phyloP scores from a whole-genome alignment of 306 rosid species.

The Carpinus viminea region DNA sequence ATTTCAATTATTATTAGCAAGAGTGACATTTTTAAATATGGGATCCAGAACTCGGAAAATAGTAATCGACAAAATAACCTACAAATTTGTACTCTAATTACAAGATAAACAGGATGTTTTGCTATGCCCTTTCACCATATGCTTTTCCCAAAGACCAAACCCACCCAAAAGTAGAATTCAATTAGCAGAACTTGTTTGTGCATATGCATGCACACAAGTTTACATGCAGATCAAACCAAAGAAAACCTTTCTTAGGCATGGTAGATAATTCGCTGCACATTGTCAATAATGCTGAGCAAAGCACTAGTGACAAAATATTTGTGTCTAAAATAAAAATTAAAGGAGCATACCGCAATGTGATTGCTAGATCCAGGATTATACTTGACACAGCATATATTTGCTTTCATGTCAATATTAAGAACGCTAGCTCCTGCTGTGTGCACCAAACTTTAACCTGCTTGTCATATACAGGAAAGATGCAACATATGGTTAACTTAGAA shows the following conservation, averaged over 20 bases:
- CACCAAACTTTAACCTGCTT: constrained; percentile 96
- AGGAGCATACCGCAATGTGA: constrained; percentile 75
- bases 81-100: background rate
- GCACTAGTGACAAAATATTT: constrained; percentile 14
- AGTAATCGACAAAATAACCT: background rate
- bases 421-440: constrained; percentile 89
- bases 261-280: constrained; percentile 6
- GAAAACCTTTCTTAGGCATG: background rate
- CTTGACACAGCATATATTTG: constrained; percentile 96
- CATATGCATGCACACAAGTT: background rate
- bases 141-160: background rate
- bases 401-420: constrained; percentile 94
- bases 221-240: background rate
- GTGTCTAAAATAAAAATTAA: constrained; percentile 26
- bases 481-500: constrained; percentile 17
- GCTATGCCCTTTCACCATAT: background rate
- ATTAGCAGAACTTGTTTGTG: background rate
- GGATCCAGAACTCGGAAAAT: background rate
- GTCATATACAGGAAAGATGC: constrained; percentile 22
- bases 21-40: background rate
- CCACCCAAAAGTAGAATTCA: background rate
- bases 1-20: background rate
- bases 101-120: background rate
- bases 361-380: constrained; percentile 95
- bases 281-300: background rate